These are phyloP conservation scores for Penicillium goetzii DNA, from an alignment of 495 filamentous ascomycete genomes.

Conservation along the genomic window DNA sequence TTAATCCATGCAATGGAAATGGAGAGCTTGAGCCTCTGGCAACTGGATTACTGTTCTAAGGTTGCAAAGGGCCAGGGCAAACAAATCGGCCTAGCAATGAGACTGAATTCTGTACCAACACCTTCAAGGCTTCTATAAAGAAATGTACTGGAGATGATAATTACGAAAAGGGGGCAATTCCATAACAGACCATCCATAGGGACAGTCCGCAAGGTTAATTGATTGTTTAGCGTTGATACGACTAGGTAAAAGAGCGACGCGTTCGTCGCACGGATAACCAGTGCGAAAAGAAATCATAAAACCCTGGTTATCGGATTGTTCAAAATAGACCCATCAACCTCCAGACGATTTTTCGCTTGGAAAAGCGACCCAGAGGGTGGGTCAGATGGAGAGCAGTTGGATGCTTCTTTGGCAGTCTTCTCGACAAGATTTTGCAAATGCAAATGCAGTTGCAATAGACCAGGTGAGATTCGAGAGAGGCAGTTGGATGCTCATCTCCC, in stretches of 20 bases:
- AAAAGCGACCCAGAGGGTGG: conserved; percentile 39
- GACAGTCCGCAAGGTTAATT: not conserved
- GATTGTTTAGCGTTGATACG: not conserved
- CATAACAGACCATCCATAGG: not conserved
- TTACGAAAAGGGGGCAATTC: conserved; percentile 8
- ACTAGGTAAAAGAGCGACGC: conserved; percentile 23
- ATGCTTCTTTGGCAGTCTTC: conserved; percentile 56
- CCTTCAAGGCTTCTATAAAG: not conserved
- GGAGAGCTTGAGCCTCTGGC: no score
- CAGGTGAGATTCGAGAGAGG: conserved; percentile 45
- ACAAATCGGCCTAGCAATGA: no score
- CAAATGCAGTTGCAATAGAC: conserved; percentile 2
- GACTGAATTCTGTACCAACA: not conserved
- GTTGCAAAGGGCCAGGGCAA: no score
- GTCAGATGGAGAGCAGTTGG: conserved; percentile 55
- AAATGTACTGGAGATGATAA: not conserved
- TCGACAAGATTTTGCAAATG: conserved; percentile 27
- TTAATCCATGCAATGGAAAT: no score
- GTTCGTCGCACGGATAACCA: conserved; percentile 19
- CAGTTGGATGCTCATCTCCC: conserved; percentile 55
- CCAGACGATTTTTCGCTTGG: conserved; percentile 16
- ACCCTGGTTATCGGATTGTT: conserved; percentile 13
- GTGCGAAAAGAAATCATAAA: not conserved
- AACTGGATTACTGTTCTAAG: no score
- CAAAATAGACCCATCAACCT: conserved; percentile 35